These are phyloP conservation scores for Candida berthetii DNA, from an alignment of 805 yeast genomes.

Conservation along the genomic window DNA sequence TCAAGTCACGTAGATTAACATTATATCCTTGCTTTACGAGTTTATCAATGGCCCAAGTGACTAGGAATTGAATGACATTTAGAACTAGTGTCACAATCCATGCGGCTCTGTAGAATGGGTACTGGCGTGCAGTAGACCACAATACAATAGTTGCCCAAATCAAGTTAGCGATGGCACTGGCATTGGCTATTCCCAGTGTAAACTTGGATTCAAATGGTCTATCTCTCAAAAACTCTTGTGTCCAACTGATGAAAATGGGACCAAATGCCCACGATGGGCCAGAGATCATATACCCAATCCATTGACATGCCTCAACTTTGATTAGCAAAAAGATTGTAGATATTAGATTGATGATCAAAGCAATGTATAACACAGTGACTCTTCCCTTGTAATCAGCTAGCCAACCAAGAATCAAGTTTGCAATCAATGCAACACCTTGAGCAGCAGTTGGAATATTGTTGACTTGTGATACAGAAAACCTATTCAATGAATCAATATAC, in stretches of 20 bases:
- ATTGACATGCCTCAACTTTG: not conserved
- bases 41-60: not conserved
- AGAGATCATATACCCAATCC: conserved; percentile 2
- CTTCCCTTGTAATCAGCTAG: conserved; percentile 1
- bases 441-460: conserved; percentile 3
- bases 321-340: conserved; percentile 1
- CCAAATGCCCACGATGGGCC: conserved; percentile 1
- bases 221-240: conserved; percentile 1
- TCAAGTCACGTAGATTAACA: not conserved
- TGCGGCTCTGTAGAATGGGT: conserved; percentile 1
- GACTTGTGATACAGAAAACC: conserved; percentile 21
- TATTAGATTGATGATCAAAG: not conserved
- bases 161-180: conserved; percentile 1
- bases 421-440: conserved; percentile 2
- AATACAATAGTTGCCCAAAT: conserved; percentile 1
- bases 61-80: not conserved
- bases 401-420: conserved; percentile 1
- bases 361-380: not conserved
- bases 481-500: conserved; percentile 39
- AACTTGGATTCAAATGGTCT: conserved; percentile 1
- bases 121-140: conserved; percentile 1
- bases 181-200: conserved; percentile 1
- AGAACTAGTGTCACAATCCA: not conserved
- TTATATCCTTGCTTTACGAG: not conserved
- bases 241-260: conserved; percentile 1